phyloP scores from a whole-genome alignment of 208 protist genomes.

The Acanthamoeba healyi region DNA sequence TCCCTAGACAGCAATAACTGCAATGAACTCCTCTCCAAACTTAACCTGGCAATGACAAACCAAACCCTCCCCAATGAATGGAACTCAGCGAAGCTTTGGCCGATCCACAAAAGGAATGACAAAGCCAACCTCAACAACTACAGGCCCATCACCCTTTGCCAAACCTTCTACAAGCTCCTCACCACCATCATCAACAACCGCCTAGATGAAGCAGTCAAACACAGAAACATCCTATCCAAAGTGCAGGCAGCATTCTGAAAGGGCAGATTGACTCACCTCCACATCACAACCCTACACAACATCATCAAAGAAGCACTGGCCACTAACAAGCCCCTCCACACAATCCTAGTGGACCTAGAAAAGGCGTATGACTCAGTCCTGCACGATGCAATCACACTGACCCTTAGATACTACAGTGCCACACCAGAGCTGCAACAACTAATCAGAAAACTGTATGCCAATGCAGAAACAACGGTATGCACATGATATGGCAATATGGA shows the following conservation, averaged over 20 bases:
- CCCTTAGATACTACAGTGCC: background rate
- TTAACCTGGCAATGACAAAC: background rate
- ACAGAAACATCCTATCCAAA: background rate
- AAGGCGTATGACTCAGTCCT: background rate
- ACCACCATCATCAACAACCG: background rate
- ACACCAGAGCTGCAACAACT: background rate
- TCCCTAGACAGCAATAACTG: background rate
- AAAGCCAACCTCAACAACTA: background rate
- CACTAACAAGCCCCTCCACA: background rate
- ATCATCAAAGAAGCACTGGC: background rate
- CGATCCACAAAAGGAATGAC: background rate
- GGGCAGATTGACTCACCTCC: background rate
- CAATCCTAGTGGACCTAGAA: background rate
- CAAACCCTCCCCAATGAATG: background rate
- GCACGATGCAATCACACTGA: background rate
- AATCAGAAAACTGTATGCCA: background rate
- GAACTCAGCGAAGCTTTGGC: background rate
- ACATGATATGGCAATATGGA: background rate
- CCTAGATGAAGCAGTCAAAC: background rate
- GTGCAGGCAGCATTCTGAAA: background rate
- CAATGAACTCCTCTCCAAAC: fast-evolving
- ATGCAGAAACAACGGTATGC: background rate
- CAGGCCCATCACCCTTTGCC: background rate
- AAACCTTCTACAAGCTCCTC: background rate
- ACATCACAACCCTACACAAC: background rate